phyloP scores from a whole-genome alignment of 2,329 filamentous ascomycete genomes.

The Aspergillus hortae region DNA sequence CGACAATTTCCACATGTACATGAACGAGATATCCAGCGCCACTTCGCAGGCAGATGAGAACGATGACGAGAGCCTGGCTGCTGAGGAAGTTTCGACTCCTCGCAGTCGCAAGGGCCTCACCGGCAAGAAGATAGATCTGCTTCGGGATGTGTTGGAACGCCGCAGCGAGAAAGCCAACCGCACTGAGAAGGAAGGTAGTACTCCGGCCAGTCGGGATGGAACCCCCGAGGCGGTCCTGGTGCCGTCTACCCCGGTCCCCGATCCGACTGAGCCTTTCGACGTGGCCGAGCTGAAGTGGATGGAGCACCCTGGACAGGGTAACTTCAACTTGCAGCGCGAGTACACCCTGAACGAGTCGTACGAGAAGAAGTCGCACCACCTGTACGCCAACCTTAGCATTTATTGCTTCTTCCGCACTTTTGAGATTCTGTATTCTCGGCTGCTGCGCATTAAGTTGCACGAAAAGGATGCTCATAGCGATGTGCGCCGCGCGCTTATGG shows the following conservation, averaged over 20 bases:
- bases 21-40: constrained; percentile 66
- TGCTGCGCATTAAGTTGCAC: constrained; percentile 78
- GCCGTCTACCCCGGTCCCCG: constrained; percentile 30
- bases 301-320: constrained; percentile 55
- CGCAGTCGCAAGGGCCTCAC: constrained; percentile 61
- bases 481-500: constrained; percentile 67
- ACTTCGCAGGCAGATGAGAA: constrained; percentile 73
- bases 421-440: constrained; percentile 80
- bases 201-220: constrained; percentile 78
- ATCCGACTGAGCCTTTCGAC: constrained; percentile 56
- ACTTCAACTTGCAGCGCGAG: constrained; percentile 60
- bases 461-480: constrained; percentile 69
- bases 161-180: constrained; percentile 67
- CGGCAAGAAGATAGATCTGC: constrained; percentile 70
- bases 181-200: constrained; percentile 73
- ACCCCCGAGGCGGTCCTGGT: constrained; percentile 68
- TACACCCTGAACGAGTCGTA: constrained; percentile 76
- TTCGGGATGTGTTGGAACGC: constrained; percentile 82
- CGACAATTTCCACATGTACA: constrained; percentile 63
- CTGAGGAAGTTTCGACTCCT: constrained; percentile 66
- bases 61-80: constrained; percentile 66
- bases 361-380: constrained; percentile 74
- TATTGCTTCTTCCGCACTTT: constrained; percentile 96
- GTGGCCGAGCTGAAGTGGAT: constrained; percentile 55
- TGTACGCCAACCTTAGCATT: constrained; percentile 87